Evolutionary conservation across 164 flowering plant species (phyloP).

Genomic region (Vitis vinifera): ASM3070453v1 NC_081811.1:21462501-21463000

Average conservation of each 20-base stretch:
- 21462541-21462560: constrained; percentile 1
- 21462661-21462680: constrained; percentile 97
- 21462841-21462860: too few species aligned
- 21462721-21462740: background rate
- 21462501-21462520: too few species aligned
- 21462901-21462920: constrained; percentile 8
- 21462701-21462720: background rate
- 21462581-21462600: background rate
- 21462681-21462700: constrained; percentile 53
- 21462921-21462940: constrained; percentile 73
- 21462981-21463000: constrained; percentile 96
- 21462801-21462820: too few species aligned
- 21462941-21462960: constrained; percentile 92
- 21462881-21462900: background rate
- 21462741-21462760: too few species aligned
- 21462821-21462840: too few species aligned
- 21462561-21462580: constrained; percentile 6
- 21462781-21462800: too few species aligned
- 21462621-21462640: constrained; percentile 74
- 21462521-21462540: too few species aligned
- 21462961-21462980: constrained; percentile 77
- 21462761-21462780: too few species aligned
- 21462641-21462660: constrained; percentile 73
- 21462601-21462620: constrained; percentile 26
- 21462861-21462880: too few species aligned